Base-by-base conservation (phyloP, 129 eudicot species). In the Chrysanthemum seticuspe region DNA sequence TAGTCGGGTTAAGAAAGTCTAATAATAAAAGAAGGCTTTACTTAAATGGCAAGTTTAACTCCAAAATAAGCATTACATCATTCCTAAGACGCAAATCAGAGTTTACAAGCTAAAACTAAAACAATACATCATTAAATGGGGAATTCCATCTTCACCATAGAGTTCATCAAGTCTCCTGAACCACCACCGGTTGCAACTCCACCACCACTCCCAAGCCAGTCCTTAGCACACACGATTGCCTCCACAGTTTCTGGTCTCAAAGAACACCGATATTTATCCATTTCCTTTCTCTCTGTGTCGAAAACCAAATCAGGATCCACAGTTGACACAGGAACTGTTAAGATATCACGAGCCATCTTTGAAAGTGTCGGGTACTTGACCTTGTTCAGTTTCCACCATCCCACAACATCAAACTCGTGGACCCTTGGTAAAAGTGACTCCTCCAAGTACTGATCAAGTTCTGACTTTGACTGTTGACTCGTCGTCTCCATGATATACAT, bases 311-410 rank as follows among this genome's bases (percentile, higher is more conserved):
- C 85, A 0, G 79, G 74, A 10, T 75, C 83, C 10, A 90, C 87
- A 0, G 87, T 87, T 0, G 81, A 79, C 16, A 90, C 95, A 6
- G 95, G 97, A 44, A 87, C 81, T 7, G 89, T 76, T 82, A 90
- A 77, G 15, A 90, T 83, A 76, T 90, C 97, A 21, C 94, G 85
- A 21, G 97, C 97, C 97, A 90, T 90, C 80, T 83, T 85, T 3
- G 97, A 87, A 6, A 90, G 82, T 14, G 91, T 90, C 2, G 97
- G 97, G 80, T 87, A 90, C 91, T 87, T 90, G 16, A 70, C 76
- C 77, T 85, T 82, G 74, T 90, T 87, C 13, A 87, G 78, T 55
- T 87, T 87, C 97, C 97, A 90, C 97, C 97, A 90, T 13, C 97
- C 97, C 34, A 90, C 73, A n/a, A 87, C 97, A 50, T 90, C 97